A percentile compares a stretch with the other conserved stretches of the same genome.
These are phyloP conservation scores for Scenedesmus sp. DNA, from an alignment of 163 green algal genomes.

Conservation along the genomic window DNA sequence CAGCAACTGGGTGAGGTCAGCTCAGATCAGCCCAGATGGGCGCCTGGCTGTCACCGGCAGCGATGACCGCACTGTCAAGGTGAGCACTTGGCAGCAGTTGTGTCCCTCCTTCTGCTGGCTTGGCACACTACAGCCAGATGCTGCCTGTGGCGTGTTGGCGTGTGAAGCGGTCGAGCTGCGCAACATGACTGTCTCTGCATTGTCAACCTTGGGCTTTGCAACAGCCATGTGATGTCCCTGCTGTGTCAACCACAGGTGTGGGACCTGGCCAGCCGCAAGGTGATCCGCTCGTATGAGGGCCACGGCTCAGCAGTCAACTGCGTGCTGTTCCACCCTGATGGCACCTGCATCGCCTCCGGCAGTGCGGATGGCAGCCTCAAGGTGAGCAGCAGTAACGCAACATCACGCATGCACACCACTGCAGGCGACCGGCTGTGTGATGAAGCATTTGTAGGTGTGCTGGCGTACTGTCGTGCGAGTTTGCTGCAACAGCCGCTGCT, in stretches of 20 bases:
- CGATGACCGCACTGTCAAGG: slow-evolving; percentile 85
- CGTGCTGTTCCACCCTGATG: slow-evolving; percentile 90
- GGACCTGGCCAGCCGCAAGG: slow-evolving; percentile 80
- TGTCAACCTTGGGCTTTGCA: not conserved
- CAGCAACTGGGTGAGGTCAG: slow-evolving; percentile 90
- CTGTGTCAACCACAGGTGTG: slow-evolving; percentile 66
- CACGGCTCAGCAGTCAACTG: slow-evolving; percentile 70
- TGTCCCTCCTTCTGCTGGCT: no score
- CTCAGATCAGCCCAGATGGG: slow-evolving; percentile 81
- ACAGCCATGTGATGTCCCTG: not conserved
- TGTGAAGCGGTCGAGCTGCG: not conserved
- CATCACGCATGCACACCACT: not conserved
- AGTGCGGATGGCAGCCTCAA: slow-evolving; percentile 82
- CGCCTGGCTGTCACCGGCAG: slow-evolving; percentile 82
- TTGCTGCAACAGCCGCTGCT: not conserved
- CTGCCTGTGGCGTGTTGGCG: not conserved
- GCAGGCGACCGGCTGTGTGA: not conserved
- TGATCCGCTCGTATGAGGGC: slow-evolving; percentile 78
- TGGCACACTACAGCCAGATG: not conserved
- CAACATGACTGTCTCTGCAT: not conserved
- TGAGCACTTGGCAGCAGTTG: not conserved
- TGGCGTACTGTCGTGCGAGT: not conserved
- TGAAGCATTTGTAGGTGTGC: not conserved
- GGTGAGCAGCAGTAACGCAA: slow-evolving; percentile 28
- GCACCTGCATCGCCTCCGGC: slow-evolving; percentile 81